phyloP scores from a whole-genome alignment of 306 rosid species.

The Lathyrus sativus region DNA sequence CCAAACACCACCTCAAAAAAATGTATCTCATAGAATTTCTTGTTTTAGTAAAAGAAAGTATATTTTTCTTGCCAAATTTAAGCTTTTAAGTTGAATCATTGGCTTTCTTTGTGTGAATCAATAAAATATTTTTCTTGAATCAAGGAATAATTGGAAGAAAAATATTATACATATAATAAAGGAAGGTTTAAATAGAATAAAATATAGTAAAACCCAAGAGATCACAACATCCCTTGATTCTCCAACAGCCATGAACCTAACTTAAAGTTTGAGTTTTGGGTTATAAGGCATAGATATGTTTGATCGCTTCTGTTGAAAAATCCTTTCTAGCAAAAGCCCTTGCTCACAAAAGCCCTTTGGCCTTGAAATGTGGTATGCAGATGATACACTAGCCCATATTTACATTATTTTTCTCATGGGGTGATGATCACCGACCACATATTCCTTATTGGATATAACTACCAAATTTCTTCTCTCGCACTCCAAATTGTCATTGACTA shows the following conservation, averaged over 20 bases:
- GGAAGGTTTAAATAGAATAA: background rate
- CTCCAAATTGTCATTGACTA: constrained; percentile 1
- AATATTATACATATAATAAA: background rate
- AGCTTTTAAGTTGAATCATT: constrained; percentile 13
- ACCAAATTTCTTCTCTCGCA: background rate
- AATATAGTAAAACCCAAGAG: background rate
- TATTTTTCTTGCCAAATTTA: constrained; percentile 11
- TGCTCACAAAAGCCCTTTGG: background rate
- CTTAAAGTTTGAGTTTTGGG: constrained; percentile 7
- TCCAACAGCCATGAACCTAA: constrained; percentile 1
- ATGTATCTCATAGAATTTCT: constrained; percentile 15
- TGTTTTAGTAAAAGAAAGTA: background rate
- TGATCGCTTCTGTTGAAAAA: background rate
- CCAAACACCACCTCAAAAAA: constrained; percentile 26
- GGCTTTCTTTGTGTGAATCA: constrained; percentile 8
- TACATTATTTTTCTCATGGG: constrained; percentile 4
- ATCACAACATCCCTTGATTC: background rate
- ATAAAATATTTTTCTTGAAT: background rate
- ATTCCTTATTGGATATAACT: constrained; percentile 10
- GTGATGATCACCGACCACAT: background rate
- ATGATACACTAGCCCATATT: background rate
- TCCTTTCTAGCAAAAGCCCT: background rate
- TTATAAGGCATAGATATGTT: background rate
- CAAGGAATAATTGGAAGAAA: background rate
- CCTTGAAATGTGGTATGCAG: background rate